Conservation (phyloP, 345 rosid species). For the Eutrema japonicum region DNA sequence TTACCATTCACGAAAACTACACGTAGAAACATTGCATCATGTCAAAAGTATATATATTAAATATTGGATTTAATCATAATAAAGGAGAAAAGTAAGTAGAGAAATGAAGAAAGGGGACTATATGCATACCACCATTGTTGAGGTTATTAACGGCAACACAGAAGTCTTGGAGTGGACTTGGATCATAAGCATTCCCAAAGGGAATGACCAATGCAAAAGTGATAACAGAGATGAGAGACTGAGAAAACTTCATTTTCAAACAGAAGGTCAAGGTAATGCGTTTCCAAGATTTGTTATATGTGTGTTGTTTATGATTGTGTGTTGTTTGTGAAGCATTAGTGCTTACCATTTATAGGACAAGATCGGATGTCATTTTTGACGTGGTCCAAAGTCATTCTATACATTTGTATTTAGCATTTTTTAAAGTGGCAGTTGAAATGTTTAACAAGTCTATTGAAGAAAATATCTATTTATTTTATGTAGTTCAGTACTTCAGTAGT, state of each 20-base stretch:
- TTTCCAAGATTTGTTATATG: neutral
- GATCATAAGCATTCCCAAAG: constrained; percentile 27
- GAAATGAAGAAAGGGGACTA: neutral
- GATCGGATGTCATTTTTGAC: constrained; percentile 30
- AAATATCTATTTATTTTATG: no score
- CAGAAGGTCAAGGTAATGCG: neutral
- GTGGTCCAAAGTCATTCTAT: constrained; percentile 5
- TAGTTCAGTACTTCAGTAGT: no score
- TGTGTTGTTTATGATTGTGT: constrained; percentile 21
- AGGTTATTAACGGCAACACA: constrained; percentile 32
- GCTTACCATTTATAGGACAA: constrained; percentile 21
- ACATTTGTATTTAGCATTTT: neutral
- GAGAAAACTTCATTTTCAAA: constrained; percentile 19
- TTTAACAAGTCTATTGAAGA: constrained; percentile 14
- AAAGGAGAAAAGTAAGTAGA: neutral
- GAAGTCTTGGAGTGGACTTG: constrained; percentile 39
- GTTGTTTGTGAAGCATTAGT: constrained; percentile 9
- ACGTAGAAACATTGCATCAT: neutral
- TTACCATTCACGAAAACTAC: constrained; percentile 45
- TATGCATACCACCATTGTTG: constrained; percentile 36
- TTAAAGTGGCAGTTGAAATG: constrained; percentile 22
- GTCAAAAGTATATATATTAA: neutral
- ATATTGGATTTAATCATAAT: neutral
- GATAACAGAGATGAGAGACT: neutral
- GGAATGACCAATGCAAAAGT: constrained; percentile 17